Conservation (phyloP, 768 basidiomycete genomes). For the Naganishia randhawae region DNA sequence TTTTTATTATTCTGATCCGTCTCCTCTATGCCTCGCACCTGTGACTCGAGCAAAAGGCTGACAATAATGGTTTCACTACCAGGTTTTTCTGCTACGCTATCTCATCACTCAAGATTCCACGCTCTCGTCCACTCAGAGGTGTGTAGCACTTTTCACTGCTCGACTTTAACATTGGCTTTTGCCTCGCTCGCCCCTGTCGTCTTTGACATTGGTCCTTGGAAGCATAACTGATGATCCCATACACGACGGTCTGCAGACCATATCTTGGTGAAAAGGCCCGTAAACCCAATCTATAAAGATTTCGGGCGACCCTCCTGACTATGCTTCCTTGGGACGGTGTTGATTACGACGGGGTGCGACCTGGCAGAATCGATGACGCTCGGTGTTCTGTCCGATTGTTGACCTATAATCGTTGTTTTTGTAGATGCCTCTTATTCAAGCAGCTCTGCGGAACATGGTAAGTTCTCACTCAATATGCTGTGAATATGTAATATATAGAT, state of each 20-base stretch:
- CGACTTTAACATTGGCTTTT: too few species aligned
- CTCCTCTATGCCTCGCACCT: background rate
- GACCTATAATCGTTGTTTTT: background rate
- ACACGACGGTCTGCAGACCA: slow-evolving; percentile 32
- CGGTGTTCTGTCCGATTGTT: background rate
- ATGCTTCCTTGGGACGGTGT: slow-evolving; percentile 2
- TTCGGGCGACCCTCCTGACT: slow-evolving; percentile 29
- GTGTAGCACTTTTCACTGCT: background rate
- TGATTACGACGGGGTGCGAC: background rate
- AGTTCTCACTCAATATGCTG: too few species aligned
- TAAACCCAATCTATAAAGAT: slow-evolving; percentile 25
- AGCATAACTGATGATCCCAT: slow-evolving; percentile 29
- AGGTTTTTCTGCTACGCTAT: background rate
- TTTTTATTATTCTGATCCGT: slow-evolving; percentile 28
- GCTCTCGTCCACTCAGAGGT: background rate
- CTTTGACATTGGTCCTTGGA: background rate
- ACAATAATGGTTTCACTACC: background rate
- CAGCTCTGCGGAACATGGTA: too few species aligned
- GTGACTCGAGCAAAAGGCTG: background rate
- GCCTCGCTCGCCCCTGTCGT: background rate
- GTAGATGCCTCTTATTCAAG: background rate
- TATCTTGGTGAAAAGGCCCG: slow-evolving; percentile 29
- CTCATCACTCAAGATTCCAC: background rate
- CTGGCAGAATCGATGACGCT: background rate
- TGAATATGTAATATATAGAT: too few species aligned